phyloP scores from a whole-genome alignment of 768 basidiomycete species.

The Hortiboletus campestris region DNA sequence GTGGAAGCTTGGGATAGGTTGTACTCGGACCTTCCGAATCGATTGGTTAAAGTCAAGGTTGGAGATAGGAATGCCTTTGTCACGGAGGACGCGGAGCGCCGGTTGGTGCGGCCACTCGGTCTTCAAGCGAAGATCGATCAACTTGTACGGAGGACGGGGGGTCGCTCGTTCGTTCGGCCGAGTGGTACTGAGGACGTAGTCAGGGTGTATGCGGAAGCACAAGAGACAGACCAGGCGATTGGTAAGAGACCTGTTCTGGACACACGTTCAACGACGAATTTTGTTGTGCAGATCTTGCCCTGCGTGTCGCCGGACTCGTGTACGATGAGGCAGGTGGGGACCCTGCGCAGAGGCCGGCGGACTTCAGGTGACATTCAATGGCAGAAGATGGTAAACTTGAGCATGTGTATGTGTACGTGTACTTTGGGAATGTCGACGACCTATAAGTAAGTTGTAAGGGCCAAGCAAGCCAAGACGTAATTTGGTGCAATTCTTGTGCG shows the following conservation, averaged over 20 bases:
- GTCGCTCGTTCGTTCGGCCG: conserved; percentile 91
- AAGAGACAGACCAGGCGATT: conserved; percentile 68
- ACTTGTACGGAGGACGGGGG: conserved; percentile 76
- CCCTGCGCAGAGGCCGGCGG: conserved; percentile 68
- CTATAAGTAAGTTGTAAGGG: not conserved
- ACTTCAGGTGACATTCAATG: conserved; percentile 56
- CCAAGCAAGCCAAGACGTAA: conserved; percentile 20
- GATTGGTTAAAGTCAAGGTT: conserved; percentile 91
- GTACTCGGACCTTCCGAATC: conserved; percentile 92
- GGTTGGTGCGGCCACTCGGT: conserved; percentile 73
- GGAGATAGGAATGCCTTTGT: conserved; percentile 77
- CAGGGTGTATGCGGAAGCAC: conserved; percentile 94
- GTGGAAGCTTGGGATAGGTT: conserved; percentile 87
- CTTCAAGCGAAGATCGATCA: conserved; percentile 83
- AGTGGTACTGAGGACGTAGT: conserved; percentile 99
- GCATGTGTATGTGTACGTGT: conserved; percentile 1
- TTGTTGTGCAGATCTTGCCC: conserved; percentile 66
- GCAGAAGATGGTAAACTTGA: not conserved
- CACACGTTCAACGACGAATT: conserved; percentile 1
- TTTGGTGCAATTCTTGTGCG: conserved; percentile 11
- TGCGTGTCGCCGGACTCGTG: conserved; percentile 80
- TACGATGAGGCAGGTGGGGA: conserved; percentile 85
- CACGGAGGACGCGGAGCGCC: conserved; percentile 92
- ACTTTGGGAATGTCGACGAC: not conserved
- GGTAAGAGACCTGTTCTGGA: conserved; percentile 44